Evolutionary conservation across 2,329 filamentous ascomycete species (phyloP).

Genomic region (Ophiostoma perfectum): DNA sequence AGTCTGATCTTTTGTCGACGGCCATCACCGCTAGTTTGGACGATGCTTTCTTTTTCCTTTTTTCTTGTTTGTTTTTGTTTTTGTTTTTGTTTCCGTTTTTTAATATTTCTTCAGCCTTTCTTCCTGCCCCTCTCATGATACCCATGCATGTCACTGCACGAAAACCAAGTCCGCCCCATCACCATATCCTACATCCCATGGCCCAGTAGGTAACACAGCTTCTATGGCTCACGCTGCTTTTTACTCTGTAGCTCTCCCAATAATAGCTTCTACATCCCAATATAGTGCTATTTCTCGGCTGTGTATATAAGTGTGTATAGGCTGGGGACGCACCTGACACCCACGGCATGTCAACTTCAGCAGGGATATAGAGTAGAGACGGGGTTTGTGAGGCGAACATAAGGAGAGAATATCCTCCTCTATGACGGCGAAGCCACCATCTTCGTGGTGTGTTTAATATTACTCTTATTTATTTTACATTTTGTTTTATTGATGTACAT

Average conservation of each 20-base stretch:
- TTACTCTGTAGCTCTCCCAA: background rate
- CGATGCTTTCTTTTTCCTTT: background rate
- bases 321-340: background rate
- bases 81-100: background rate
- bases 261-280: background rate
- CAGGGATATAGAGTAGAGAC: background rate
- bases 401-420: background rate
- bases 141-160: background rate
- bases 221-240: background rate
- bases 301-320: background rate
- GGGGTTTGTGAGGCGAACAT: too few species aligned
- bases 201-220: background rate
- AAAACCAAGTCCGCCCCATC: background rate
- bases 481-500: background rate
- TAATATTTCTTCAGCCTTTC: background rate
- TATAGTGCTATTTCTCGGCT: background rate
- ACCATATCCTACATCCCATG: background rate
- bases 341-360: background rate
- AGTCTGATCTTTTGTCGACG: background rate
- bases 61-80: conserved; percentile 4
- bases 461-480: background rate
- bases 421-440: background rate
- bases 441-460: background rate
- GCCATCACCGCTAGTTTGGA: conserved; percentile 1
- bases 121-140: background rate